Percentiles rank a stretch among this genome's conserved stretches.
phyloP scores from a whole-genome alignment of 176 grass and related monocot genomes.

The Tuctoria greenei region DNA sequence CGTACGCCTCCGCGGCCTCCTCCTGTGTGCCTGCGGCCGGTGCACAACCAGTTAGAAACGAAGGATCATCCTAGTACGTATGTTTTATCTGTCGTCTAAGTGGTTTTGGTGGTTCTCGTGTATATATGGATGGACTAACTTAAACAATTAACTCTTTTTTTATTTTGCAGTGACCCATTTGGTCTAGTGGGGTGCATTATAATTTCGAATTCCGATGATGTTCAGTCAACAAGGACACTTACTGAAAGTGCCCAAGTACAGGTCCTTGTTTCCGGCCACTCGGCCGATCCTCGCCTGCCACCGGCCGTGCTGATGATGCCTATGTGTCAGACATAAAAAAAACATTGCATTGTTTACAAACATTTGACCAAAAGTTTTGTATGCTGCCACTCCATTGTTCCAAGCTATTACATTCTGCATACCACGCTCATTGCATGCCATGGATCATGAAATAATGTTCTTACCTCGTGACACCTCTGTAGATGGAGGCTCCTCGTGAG shows the following conservation, averaged over 20 bases:
- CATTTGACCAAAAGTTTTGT: no score
- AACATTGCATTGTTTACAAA: no score
- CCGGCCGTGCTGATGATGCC: constrained; percentile 84
- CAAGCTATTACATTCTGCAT: neutral
- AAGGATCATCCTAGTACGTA: neutral
- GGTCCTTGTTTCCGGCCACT: constrained; percentile 83
- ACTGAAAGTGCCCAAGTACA: constrained; percentile 83
- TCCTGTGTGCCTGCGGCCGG: constrained; percentile 66
- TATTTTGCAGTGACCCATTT: no score
- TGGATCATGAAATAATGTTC: neutral
- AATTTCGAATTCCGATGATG: neutral
- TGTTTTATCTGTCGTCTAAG: no score
- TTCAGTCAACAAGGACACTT: constrained; percentile 8
- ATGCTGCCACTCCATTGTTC: no score
- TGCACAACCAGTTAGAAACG: neutral
- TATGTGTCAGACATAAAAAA: constrained; percentile 6
- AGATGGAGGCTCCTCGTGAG: constrained; percentile 73
- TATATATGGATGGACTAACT: no score
- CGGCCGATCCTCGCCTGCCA: constrained; percentile 88
- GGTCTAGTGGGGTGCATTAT: neutral
- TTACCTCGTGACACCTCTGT: constrained; percentile 79
- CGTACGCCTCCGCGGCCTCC: constrained; percentile 82
- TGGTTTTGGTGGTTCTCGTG: no score
- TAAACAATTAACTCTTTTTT: no score
- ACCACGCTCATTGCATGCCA: no score